These are phyloP conservation scores for Xylaria cubensis DNA, from an alignment of 495 filamentous ascomycete species.

Conservation along the genomic window DNA sequence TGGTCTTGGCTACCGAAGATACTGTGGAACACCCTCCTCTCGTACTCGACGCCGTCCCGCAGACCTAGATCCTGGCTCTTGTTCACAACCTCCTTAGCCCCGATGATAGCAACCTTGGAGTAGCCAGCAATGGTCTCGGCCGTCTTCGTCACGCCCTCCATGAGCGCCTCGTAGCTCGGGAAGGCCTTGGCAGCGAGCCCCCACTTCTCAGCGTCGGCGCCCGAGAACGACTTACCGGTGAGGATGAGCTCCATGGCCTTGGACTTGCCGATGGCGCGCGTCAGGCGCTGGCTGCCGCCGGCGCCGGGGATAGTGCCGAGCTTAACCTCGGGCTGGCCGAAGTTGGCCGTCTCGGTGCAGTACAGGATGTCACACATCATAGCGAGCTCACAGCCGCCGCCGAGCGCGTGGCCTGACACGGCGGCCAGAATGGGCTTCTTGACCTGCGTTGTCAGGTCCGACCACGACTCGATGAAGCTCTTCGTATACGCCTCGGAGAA, in stretches of 20 bases:
- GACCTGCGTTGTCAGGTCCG: conserved; percentile 75
- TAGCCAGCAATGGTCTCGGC: conserved; percentile 89
- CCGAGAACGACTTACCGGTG: conserved; percentile 82
- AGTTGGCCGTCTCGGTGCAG: conserved; percentile 80
- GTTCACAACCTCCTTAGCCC: conserved; percentile 97
- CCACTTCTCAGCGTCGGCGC: conserved; percentile 85
- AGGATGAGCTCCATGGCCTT: conserved; percentile 94
- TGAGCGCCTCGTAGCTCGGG: conserved; percentile 78
- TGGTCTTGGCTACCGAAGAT: conserved; percentile 94
- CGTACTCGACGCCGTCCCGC: conserved; percentile 91
- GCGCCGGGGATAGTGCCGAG: conserved; percentile 91
- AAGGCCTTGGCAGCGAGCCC: conserved; percentile 86
- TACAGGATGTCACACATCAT: conserved; percentile 97
- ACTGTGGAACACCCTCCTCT: conserved; percentile 88
- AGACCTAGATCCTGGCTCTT: conserved; percentile 90
- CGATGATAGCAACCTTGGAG: conserved; percentile 79
- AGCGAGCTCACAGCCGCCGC: conserved; percentile 96
- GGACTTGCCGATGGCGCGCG: conserved; percentile 83
- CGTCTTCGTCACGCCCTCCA: conserved; percentile 77
- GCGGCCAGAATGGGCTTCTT: conserved; percentile 94
- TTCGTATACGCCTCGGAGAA: conserved; percentile 83
- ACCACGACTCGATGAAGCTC: conserved; percentile 96
- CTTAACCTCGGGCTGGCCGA: conserved; percentile 97
- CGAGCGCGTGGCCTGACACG: conserved; percentile 91
- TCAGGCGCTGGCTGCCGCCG: conserved; percentile 89